Conservation (phyloP, 2,329 filamentous ascomycete species). For the Cercospora sp. region DNA sequence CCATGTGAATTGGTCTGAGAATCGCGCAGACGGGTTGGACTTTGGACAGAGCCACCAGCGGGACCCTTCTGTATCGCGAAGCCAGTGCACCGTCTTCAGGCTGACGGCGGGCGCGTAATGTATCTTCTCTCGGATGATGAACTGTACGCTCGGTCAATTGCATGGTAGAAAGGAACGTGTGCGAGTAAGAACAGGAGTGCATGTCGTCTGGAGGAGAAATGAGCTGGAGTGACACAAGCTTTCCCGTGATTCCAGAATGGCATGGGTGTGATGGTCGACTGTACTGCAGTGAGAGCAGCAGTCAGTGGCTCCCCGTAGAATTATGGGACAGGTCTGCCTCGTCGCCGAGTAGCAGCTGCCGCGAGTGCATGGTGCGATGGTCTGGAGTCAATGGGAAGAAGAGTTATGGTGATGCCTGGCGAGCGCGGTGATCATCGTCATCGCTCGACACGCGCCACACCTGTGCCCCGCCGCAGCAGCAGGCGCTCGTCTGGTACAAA, state of each 20-base stretch:
- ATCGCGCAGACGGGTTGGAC: background rate
- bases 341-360: background rate
- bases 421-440: background rate
- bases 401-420: background rate
- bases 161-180: background rate
- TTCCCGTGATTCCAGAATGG: background rate
- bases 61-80: background rate
- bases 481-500: background rate
- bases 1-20: background rate
- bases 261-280: background rate
- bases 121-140: background rate
- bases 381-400: background rate
- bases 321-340: background rate
- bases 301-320: too few relatives aligned
- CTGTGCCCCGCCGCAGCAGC: background rate
- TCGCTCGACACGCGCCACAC: conserved; percentile 4
- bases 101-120: background rate
- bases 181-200: background rate
- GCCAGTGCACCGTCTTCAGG: background rate
- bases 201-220: background rate
- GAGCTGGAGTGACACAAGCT: background rate
- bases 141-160: background rate
- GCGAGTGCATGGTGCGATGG: background rate
- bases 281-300: background rate
- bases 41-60: background rate